Conservation (phyloP, 192 early-diverging fungal species). For the Neocallimastix lanati region DNA sequence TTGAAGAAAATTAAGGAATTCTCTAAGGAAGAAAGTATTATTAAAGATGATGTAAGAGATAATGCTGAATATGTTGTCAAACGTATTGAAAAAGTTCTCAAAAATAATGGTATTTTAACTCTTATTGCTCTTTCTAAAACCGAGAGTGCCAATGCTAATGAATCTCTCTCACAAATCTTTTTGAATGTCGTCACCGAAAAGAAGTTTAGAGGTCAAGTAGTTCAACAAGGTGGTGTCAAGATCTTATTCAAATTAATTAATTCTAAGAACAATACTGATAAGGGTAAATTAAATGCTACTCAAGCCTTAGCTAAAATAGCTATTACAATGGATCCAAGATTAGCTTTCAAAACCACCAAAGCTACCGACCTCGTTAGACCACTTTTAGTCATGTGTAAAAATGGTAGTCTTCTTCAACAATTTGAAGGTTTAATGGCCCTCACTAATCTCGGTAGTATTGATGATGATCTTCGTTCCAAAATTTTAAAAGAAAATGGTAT, state of each 20-base stretch:
- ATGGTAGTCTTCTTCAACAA: constrained; percentile 34
- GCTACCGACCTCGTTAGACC: constrained; percentile 38
- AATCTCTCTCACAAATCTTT: constrained; percentile 43
- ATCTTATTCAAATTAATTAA: constrained; percentile 28
- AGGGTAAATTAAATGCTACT: constrained; percentile 25
- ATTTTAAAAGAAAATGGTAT: constrained; percentile 45
- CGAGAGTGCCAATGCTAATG: constrained; percentile 35
- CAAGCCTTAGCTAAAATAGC: constrained; percentile 85
- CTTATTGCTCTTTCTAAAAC: constrained; percentile 28
- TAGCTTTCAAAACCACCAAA: constrained; percentile 58
- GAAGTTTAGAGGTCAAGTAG: constrained; percentile 45
- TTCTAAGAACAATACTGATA: neutral
- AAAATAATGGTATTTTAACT: constrained; percentile 31
- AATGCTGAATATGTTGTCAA: constrained; percentile 35
- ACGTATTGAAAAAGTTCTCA: constrained; percentile 32
- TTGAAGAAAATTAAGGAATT: constrained; percentile 55
- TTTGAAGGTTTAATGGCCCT: constrained; percentile 87
- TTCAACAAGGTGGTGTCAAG: constrained; percentile 65
- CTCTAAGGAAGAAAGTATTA: constrained; percentile 16
- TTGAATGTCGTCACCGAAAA: constrained; percentile 53
- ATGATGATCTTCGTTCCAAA: constrained; percentile 40
- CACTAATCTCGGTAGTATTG: constrained; percentile 70
- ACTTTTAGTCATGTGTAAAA: constrained; percentile 36
- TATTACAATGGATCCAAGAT: constrained; percentile 69
- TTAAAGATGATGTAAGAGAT: constrained; percentile 19